A percentile compares a stretch with the other conserved stretches of the same genome.
phyloP scores from a whole-genome alignment of 1,284 basidiomycete species.

The Malassezia nana region DNA sequence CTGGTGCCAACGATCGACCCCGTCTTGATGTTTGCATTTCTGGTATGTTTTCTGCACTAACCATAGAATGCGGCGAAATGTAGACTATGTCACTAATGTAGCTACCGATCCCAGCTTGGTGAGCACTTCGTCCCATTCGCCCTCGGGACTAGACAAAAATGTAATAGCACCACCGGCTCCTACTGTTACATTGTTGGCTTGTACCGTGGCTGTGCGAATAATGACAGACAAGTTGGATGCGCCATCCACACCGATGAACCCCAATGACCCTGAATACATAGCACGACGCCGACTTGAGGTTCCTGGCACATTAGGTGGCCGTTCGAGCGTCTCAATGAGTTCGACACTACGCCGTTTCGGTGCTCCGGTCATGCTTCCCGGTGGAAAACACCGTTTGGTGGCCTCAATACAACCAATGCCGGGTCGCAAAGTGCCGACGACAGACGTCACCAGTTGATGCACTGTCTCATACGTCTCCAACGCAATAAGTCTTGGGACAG shows the following conservation, averaged over 20 bases:
- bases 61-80: slow-evolving; percentile 45
- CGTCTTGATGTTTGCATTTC: slow-evolving; percentile 33
- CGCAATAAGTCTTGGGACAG: slow-evolving; percentile 72
- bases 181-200: slow-evolving; percentile 56
- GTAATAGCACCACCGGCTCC: slow-evolving; percentile 95
- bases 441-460: slow-evolving; percentile 91
- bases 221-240: slow-evolving; percentile 88
- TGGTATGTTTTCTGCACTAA: slow-evolving; percentile 20
- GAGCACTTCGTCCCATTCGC: slow-evolving; percentile 89
- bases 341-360: slow-evolving; percentile 89
- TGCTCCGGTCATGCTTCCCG: slow-evolving; percentile 94
- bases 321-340: slow-evolving; percentile 72
- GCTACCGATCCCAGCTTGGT: slow-evolving; percentile 55
- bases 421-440: slow-evolving; percentile 53
- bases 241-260: slow-evolving; percentile 82
- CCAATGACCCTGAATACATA: slow-evolving; percentile 73
- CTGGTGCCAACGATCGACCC: slow-evolving; percentile 37
- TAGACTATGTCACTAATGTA: slow-evolving; percentile 16
- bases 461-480: slow-evolving; percentile 90
- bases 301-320: slow-evolving; percentile 14
- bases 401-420: slow-evolving; percentile 60
- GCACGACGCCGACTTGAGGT: slow-evolving; percentile 52
- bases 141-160: slow-evolving; percentile 71
- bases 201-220: slow-evolving; percentile 80
- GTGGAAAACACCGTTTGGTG: slow-evolving; percentile 56